phyloP scores from a whole-genome alignment of 768 basidiomycete genomes.

The Naematelia aurantialba region DNA sequence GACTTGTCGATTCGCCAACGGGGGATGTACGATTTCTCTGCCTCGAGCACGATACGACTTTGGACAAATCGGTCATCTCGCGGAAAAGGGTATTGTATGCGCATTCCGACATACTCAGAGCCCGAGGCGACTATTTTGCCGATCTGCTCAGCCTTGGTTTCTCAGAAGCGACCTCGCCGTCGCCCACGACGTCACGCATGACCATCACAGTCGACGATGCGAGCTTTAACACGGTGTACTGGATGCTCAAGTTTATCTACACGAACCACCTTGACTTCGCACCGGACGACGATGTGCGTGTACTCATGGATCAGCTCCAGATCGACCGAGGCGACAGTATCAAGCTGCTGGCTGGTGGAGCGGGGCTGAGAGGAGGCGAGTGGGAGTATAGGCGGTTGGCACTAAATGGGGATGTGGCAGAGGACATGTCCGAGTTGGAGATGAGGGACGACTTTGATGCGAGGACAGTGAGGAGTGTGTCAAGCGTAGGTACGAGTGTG shows the following conservation, averaged over 20 bases:
- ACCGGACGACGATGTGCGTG: constrained; percentile 64
- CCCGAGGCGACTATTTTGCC: constrained; percentile 73
- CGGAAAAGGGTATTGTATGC: constrained; percentile 73
- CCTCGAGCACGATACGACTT: constrained; percentile 55
- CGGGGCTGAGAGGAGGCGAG: constrained; percentile 56
- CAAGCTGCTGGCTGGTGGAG: constrained; percentile 53
- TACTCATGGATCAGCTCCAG: constrained; percentile 65
- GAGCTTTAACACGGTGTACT: constrained; percentile 72
- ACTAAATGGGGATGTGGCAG: constrained; percentile 47
- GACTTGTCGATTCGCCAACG: constrained; percentile 67
- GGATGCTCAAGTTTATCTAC: constrained; percentile 63
- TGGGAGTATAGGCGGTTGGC: constrained; percentile 60
- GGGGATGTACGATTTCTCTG: constrained; percentile 75
- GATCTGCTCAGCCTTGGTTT: constrained; percentile 71
- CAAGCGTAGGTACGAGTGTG: constrained; percentile 14
- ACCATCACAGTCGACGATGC: constrained; percentile 73
- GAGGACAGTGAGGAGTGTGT: constrained; percentile 19
- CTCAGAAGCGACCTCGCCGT: constrained; percentile 55
- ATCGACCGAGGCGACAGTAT: constrained; percentile 60
- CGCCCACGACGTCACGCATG: constrained; percentile 44
- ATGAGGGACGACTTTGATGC: constrained; percentile 46
- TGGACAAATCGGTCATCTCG: constrained; percentile 53
- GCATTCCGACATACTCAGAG: constrained; percentile 69
- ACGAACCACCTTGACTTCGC: constrained; percentile 71
- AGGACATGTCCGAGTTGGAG: constrained; percentile 43